phyloP scores from a whole-genome alignment of 31 red algal genomes.

The Asparagopsis taxiformis region DNA sequence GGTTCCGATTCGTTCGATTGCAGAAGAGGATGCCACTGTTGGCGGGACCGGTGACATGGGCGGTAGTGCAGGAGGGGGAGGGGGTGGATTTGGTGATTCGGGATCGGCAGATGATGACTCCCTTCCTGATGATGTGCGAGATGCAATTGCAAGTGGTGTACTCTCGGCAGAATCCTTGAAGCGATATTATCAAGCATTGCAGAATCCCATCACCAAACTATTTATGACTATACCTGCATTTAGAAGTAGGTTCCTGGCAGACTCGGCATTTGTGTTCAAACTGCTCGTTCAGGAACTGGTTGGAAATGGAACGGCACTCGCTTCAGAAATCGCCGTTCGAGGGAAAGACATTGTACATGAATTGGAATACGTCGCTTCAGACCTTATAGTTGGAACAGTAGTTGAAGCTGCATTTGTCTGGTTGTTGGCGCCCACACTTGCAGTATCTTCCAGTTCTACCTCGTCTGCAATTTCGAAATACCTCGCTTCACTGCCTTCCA shows the following conservation, averaged over 20 bases:
- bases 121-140: constrained; percentile 45
- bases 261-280: constrained; percentile 89
- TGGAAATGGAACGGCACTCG: constrained; percentile 90
- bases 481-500: constrained; percentile 58
- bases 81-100: constrained; percentile 5
- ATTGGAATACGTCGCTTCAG: constrained; percentile 91
- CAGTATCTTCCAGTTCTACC: constrained; percentile 33
- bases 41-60: constrained; percentile 20
- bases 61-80: constrained; percentile 15
- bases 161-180: constrained; percentile 29
- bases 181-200: constrained; percentile 28
- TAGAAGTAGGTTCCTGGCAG: constrained; percentile 70
- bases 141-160: constrained; percentile 26
- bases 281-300: constrained; percentile 84
- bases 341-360: constrained; percentile 85
- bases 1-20: too few species aligned
- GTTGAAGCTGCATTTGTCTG: constrained; percentile 97
- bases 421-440: constrained; percentile 77
- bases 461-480: constrained; percentile 7
- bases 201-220: constrained; percentile 18
- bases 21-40: background rate
- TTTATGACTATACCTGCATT: constrained; percentile 43
- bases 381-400: constrained; percentile 92
- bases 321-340: constrained; percentile 81
- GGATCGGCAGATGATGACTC: constrained; percentile 15